A percentile compares a stretch with the other conserved stretches of the same genome.
These are phyloP conservation scores for Andrographis paniculata DNA, from an alignment of 305 asterid genomes.

Conservation along the genomic window DNA sequence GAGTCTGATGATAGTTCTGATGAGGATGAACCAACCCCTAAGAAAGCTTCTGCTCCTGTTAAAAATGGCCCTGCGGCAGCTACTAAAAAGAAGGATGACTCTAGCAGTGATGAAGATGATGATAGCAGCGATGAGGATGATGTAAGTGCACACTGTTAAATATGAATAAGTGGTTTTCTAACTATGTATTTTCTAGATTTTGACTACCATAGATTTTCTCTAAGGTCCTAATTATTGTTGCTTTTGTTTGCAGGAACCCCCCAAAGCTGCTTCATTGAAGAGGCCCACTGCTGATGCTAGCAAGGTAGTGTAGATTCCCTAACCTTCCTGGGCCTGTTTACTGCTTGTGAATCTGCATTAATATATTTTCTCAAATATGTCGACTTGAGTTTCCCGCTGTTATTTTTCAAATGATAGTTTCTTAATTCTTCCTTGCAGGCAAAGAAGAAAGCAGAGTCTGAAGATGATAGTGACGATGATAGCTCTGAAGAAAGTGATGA, in stretches of 20 bases:
- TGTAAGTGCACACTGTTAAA: conserved; percentile 20
- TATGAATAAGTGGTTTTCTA: too few species aligned
- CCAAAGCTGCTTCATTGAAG: conserved; percentile 23
- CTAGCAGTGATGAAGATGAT: conserved; percentile 19
- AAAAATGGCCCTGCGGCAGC: conserved; percentile 7
- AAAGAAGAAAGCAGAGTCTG: conserved; percentile 15
- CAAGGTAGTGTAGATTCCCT: conserved; percentile 18
- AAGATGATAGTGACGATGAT: conserved; percentile 24
- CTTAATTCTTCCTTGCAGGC: not conserved
- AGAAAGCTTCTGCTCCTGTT: conserved; percentile 8
- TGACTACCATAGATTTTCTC: not conserved
- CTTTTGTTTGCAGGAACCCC: not conserved
- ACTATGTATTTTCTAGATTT: not conserved
- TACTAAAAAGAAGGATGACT: conserved; percentile 17
- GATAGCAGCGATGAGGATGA: conserved; percentile 11
- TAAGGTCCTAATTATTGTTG: not conserved
- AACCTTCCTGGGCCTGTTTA: not conserved
- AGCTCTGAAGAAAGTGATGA: conserved; percentile 52
- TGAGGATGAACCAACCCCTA: conserved; percentile 22
- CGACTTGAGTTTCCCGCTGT: not conserved
- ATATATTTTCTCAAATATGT: not conserved
- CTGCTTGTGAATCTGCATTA: not conserved
- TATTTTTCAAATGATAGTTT: not conserved
- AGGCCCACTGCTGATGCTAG: conserved; percentile 16
- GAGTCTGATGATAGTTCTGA: conserved; percentile 18